Conservation (phyloP, 2,329 filamentous ascomycete genomes). For the Clonostachys rhizophaga region DNA sequence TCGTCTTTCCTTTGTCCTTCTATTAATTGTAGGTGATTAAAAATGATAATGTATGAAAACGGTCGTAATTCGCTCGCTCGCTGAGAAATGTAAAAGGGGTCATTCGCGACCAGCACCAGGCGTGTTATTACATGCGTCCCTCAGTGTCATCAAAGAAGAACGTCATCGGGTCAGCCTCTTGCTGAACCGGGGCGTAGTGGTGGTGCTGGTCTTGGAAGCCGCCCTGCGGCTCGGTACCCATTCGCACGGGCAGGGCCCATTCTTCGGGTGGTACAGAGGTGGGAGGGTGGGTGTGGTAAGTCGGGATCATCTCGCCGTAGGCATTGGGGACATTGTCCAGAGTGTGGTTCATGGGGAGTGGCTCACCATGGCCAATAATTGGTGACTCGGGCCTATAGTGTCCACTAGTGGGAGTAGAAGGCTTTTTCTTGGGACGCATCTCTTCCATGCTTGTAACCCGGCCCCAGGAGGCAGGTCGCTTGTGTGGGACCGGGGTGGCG, state of each 20-base stretch:
- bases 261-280: slow-evolving; percentile 4
- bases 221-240: slow-evolving; percentile 4
- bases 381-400: slow-evolving; percentile 11
- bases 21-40: too few relatives aligned
- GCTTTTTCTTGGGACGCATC: slow-evolving; percentile 27
- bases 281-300: slow-evolving; percentile 2
- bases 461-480: slow-evolving; percentile 31
- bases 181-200: slow-evolving; percentile 1
- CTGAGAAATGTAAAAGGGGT: neutral
- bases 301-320: slow-evolving; percentile 7
- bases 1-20: too few relatives aligned
- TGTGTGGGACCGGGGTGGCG: slow-evolving; percentile 29
- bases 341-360: slow-evolving; percentile 7
- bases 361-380: slow-evolving; percentile 11
- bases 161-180: slow-evolving; percentile 2
- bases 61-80: too few relatives aligned
- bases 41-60: too few relatives aligned
- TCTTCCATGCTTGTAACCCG: slow-evolving; percentile 29
- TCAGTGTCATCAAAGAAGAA: slow-evolving; percentile 9
- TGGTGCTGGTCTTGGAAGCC: slow-evolving; percentile 3
- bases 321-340: slow-evolving; percentile 8
- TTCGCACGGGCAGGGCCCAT: slow-evolving; percentile 5
- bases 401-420: slow-evolving; percentile 18
- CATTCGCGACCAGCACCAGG: neutral
- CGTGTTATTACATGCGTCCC: slow-evolving; percentile 4